Base-by-base conservation (phyloP, 306 rosid species). In the Citrullus amarus region DNA sequence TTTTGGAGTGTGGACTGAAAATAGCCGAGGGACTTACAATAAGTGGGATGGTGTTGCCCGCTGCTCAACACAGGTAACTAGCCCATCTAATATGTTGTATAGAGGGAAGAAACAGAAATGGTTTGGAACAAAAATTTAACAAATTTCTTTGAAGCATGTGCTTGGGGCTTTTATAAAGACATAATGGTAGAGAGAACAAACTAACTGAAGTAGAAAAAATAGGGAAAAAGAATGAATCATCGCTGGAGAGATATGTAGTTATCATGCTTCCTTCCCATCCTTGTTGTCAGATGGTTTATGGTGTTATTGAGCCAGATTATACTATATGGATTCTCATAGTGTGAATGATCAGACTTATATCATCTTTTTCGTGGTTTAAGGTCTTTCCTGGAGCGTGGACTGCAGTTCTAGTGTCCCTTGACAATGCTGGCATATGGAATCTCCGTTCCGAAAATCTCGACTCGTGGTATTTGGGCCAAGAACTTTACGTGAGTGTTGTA, bases 31-130 rank as follows among this genome's bases (percentile, higher is more conserved):
- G 57, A 92, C 98, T 17, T 94, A 94, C 75, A 94, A 94, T 73
- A 94, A 94, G 82, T 94, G 98, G 98, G 98, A 94, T 74, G 98
- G 98, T 88, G 92, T 94, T 80, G 98, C 98, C 83, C 92, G 97
- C 59, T 14, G 84, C 39, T 89, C 98, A 53, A 71, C 87, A 28
- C 98, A 94, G 98, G 98, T 92, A 86, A 20, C 34, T 62, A 39
- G 74, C 25, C 43, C 44, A 48, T 48, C 59, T 48, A 28, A 72
- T 50, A 25, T 28, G 46, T 16, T 72, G 43, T 71, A 15, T 7
- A 53, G 39, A 72, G 59, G 77, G 44, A 50, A 72, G 77, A 72
- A 72, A 72, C 60, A 50, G 3, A 72, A 72, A 48, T 25, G 1
- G 75, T 69, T n/a, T 11, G 75, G n/a, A 41, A 41, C 74, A 67